Evolutionary conservation across 495 filamentous ascomycete genomes (phyloP), one percentile per base, ranked within the genome.

Genomic region (Aspergillus kassunensis): DNA sequence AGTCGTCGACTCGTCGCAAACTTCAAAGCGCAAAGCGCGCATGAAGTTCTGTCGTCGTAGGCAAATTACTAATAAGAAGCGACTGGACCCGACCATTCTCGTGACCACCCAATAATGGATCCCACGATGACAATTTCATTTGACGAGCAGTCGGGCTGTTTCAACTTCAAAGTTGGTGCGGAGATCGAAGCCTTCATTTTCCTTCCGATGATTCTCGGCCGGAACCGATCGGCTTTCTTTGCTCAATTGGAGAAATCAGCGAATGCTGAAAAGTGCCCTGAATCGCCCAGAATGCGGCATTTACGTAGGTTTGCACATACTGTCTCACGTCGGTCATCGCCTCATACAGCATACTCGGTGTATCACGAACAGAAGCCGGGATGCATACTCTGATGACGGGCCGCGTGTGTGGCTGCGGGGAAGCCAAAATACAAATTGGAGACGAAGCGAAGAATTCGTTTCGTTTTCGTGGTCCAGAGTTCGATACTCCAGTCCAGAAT

Each of bases 321-420:
- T 31, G 15, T 30, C 42, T 27, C 42, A 44, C 37, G 29, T 15
- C 29, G 29, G 30, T 21, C 15, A 9, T 10, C 24, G 30, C 16
- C 29, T 23, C 19, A 46, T 34, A 19, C 12, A 34, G 16, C 3
- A 19, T 33, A 0, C 15, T 24, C 9, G 12, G 11, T 15, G 30
- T 31, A 34, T 13, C 12, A 35, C 30, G 44, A 46, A 46, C 20
- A 35, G 30, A 25, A 46, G 16, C 44, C 19, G 44, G 44, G 18
- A 3, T 29, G 27, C 6, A 6, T 11, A 5, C 6, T 29, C 6
- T 5, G 27, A 6, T 5, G 52, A 51, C 52, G 53, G 46, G 54
- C 36, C 49, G 49, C 47, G 43, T 24, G 44, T 35, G 44, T 49
- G 30, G 34, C 53, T 60, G 50, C 57, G 50, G 53, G 50, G 54